phyloP scores from a whole-genome alignment of 2,329 filamentous ascomycete species.

The Paraphaeosphaeria minitans region DNA sequence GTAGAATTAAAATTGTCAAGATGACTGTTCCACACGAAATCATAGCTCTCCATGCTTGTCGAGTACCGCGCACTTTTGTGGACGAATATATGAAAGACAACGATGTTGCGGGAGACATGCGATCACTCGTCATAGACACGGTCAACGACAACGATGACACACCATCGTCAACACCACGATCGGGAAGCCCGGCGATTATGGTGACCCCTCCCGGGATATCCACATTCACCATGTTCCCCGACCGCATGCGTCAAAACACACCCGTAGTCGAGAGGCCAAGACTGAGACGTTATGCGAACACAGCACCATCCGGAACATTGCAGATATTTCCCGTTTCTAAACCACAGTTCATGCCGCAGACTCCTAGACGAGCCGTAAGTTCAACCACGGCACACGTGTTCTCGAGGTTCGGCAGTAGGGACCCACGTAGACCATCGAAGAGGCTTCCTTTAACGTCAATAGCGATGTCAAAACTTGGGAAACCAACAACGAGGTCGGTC shows the following conservation, averaged over 20 bases:
- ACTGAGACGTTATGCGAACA: constrained; percentile 25
- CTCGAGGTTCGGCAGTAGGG: constrained; percentile 7
- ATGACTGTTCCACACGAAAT: constrained; percentile 15
- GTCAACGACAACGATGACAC: constrained; percentile 14
- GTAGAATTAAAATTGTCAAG: neutral
- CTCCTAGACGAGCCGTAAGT: constrained; percentile 36
- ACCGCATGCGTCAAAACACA: constrained; percentile 13
- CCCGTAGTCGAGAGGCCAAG: constrained; percentile 15
- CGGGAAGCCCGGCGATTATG: constrained; percentile 5
- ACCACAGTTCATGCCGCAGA: constrained; percentile 17
- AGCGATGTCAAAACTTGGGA: constrained; percentile 8
- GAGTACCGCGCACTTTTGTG: neutral
- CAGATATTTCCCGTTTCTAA: constrained; percentile 7
- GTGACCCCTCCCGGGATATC: constrained; percentile 4
- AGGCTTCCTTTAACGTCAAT: constrained; percentile 10
- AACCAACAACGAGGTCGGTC: constrained; percentile 9
- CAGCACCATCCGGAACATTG: constrained; percentile 26
- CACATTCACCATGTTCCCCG: neutral
- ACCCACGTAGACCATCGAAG: constrained; percentile 10
- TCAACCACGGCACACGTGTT: constrained; percentile 19
- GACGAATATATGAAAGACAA: constrained; percentile 3
- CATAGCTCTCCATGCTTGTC: constrained; percentile 6
- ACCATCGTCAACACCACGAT: neutral
- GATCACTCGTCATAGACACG: constrained; percentile 18
- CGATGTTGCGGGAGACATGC: constrained; percentile 15